phyloP scores from a whole-genome alignment of 1,284 basidiomycete species.

The Ustilago cynodontis region DNA sequence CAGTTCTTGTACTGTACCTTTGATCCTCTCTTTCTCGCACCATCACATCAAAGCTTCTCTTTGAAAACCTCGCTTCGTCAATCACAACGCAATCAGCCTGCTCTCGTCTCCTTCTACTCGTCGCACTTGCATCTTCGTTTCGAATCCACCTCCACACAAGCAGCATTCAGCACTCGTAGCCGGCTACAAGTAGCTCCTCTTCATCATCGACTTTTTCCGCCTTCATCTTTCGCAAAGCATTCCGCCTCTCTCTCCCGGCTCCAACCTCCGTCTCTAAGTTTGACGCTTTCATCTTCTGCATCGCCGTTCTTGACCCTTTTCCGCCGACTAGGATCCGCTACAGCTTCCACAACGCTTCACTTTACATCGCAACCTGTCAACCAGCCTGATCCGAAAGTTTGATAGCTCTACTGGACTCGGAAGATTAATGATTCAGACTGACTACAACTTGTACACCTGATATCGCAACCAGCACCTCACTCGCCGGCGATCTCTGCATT shows the following conservation, averaged over 20 bases:
- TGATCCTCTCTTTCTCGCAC: not conserved
- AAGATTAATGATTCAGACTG: too few relatives aligned
- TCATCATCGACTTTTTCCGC: not conserved
- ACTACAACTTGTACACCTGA: too few relatives aligned
- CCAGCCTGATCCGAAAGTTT: too few relatives aligned
- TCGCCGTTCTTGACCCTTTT: not conserved
- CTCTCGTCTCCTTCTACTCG: not conserved
- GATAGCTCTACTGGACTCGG: too few relatives aligned
- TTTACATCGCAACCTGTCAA: not conserved
- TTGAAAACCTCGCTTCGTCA: not conserved
- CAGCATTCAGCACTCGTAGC: slow-evolving; percentile 7
- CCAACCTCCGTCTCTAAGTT: not conserved
- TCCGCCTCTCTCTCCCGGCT: not conserved
- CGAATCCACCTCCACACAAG: not conserved
- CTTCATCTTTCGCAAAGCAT: not conserved
- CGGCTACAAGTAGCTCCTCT: slow-evolving; percentile 4
- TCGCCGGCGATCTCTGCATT: not conserved
- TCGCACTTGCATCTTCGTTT: not conserved
- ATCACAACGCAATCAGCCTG: not conserved
- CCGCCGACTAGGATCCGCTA: too few relatives aligned
- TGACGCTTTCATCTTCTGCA: not conserved
- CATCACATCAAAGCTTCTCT: slow-evolving; percentile 8
- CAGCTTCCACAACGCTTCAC: not conserved
- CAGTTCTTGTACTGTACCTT: not conserved
- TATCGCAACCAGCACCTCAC: not conserved